Base-by-base conservation (phyloP, 1,139 yeast genomes). In the Geotrichum fermentans region DNA sequence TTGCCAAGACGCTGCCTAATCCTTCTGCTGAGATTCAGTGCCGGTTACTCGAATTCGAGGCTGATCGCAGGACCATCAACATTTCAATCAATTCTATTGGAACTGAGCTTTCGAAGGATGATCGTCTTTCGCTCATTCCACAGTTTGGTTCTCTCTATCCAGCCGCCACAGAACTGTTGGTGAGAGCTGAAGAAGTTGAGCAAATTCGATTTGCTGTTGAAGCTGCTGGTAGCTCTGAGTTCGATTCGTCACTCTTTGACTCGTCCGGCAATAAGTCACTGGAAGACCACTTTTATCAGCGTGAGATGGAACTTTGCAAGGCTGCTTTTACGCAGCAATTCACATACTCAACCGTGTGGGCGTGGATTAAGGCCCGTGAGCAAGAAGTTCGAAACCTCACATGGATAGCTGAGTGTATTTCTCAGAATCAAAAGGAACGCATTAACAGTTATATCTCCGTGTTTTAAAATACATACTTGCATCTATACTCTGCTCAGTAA, bases 281-380 rank as follows among this genome's bases (percentile, higher is more conserved):
- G 52, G 98, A 92, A 66, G 98, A 94, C 69, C 92, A 89, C 73
- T 89, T 92, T 63, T 92, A 92, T 66, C 81, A 81, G 60, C 75
- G 83, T 59, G 98, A 92, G 68, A 90, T 94, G 96, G 83, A 85
- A 60, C 74, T 86, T 55, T 90, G 97, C 69, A 85, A 81, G 62
- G 82, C 84, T 64, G 96, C 97, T 0, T 89, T 92, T 68, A 89
- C 98, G 34, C 98, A 92, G 69, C 98, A 92, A 67, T 92, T 92
- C 66, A 83, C 97, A 14, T 79, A 85, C 60, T 78, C 92, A 43
- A 83, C 96, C 1, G 75, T 92, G 51, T 92, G 96, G 92, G 96
- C 97, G 4, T 92, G 97, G 95, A 78, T 92, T 64, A 83, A 89
- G 69, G 82, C 96, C 17, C 85, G 86, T 63, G 98, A 92, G 69